These are phyloP conservation scores for Bimuria novae-zelandiae DNA, from an alignment of 2,329 filamentous ascomycete genomes.

Conservation along the genomic window DNA sequence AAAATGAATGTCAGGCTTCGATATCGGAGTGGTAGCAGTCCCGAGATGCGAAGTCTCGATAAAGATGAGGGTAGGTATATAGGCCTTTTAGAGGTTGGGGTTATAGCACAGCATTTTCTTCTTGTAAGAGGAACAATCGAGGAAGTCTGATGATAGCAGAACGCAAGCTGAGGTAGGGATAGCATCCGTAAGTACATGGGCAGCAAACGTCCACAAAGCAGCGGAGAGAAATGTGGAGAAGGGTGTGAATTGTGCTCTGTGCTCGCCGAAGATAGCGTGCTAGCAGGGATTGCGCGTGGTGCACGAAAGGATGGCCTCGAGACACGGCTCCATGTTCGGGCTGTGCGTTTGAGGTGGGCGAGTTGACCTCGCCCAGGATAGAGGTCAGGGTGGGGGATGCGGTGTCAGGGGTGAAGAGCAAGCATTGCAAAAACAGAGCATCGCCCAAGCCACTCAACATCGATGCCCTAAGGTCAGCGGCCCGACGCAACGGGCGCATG, in stretches of 20 bases:
- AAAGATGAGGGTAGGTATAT: constrained; percentile 20
- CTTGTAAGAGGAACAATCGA: constrained; percentile 28
- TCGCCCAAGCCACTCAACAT: constrained; percentile 31
- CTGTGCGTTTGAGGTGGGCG: constrained; percentile 12
- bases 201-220: constrained; percentile 29
- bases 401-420: constrained; percentile 14
- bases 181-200: constrained; percentile 37
- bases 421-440: constrained; percentile 26
- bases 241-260: constrained; percentile 39
- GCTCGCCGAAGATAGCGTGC: constrained; percentile 26
- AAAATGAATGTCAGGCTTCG: no score
- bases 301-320: constrained; percentile 24
- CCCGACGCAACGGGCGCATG: constrained; percentile 36
- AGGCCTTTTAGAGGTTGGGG: constrained; percentile 20
- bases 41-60: constrained; percentile 12
- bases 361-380: constrained; percentile 18
- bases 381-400: constrained; percentile 12
- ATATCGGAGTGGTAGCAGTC: no score
- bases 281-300: constrained; percentile 34
- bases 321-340: constrained; percentile 26
- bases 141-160: constrained; percentile 32
- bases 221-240: constrained; percentile 44
- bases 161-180: constrained; percentile 39
- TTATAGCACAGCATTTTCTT: constrained; percentile 32
- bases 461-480: constrained; percentile 23